Conservation (phyloP, 1,284 basidiomycete species). For the Stygiomarasmius scandens region DNA sequence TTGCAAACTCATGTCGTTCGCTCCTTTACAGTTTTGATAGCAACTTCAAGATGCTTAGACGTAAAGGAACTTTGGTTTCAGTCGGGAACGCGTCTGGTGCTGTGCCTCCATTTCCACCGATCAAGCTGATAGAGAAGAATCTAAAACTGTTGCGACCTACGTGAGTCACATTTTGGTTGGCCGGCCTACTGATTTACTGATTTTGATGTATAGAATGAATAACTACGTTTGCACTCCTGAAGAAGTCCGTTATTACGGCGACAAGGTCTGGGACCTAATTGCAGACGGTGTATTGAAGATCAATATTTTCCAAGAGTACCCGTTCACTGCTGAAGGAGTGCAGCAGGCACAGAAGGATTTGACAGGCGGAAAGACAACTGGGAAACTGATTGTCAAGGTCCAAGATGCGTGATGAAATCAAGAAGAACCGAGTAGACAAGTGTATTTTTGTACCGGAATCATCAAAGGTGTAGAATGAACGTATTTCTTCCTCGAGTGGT, state of each 20-base stretch:
- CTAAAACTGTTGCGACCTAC: slow-evolving; percentile 77
- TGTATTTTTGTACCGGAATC: no score
- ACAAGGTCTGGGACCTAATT: slow-evolving; percentile 70
- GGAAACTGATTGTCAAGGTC: slow-evolving; percentile 82
- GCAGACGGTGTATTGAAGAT: slow-evolving; percentile 67
- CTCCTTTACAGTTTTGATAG: slow-evolving; percentile 65
- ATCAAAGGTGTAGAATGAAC: no score
- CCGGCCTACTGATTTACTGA: slow-evolving; percentile 1
- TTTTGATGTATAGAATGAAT: slow-evolving; percentile 42
- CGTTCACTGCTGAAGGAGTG: slow-evolving; percentile 82
- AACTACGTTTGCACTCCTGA: slow-evolving; percentile 75
- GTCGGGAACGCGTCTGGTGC: slow-evolving; percentile 92
- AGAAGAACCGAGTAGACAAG: neutral
- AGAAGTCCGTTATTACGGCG: slow-evolving; percentile 70
- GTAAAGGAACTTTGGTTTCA: slow-evolving; percentile 86
- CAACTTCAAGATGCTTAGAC: slow-evolving; percentile 79
- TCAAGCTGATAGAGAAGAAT: slow-evolving; percentile 84
- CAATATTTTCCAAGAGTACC: slow-evolving; percentile 78
- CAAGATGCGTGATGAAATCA: neutral
- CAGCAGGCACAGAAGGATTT: slow-evolving; percentile 82
- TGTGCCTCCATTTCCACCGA: slow-evolving; percentile 70
- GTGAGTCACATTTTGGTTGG: slow-evolving; percentile 43
- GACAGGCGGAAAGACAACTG: slow-evolving; percentile 75
- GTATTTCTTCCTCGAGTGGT: no score
- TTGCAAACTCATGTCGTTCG: neutral